Evolutionary conservation across 2,329 filamentous ascomycete genomes (phyloP), one percentile per base, ranked within the genome.

Genomic region (Colletotrichum musicola): DNA sequence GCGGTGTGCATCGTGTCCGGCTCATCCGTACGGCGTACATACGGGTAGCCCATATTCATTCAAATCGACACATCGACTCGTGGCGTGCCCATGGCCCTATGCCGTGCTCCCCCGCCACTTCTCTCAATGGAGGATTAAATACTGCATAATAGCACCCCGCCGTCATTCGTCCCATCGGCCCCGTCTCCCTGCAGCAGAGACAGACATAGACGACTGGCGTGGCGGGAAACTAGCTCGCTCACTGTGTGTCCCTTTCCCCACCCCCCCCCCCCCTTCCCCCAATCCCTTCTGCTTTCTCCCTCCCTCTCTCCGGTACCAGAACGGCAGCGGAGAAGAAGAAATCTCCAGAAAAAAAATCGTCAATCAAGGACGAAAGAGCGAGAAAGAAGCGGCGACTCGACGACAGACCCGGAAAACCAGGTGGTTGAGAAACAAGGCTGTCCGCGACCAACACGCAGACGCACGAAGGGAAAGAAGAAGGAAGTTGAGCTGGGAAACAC

Each of bases 1-100:
- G 40, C 46, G 20, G 20, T 40, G 46, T 30, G 47, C 54, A 35
- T 58, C 64, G 64, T 64, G 64, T 64, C 65, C 65, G 65, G 62
- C 65, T 56, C 55, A 42, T 68, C 65, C 65, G 65, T 42, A 44
- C 50, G 46, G 46, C 6, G 27, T 12, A 35, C 6, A n/a, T 12
- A 35, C 30, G 30, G 30, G 30, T n/a, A 61, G 49, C 60, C 54
- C 46, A 46, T 18, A 25, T 42, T 38, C 53, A 10, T 30, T 35
- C 22, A 50, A 35, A 20, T 64, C 18, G 61, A 50, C 44, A 55
- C 54, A 55, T 55, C 18, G 20, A 38, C 25, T 30, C 40, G 13
- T 25, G 20, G 22, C 40, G n/a, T 46, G 18, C n/a, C 27, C 4
- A 14, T 35, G 30, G 7, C 10, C 30, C 7, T 55, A 25, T 25